Evolutionary conservation across 768 basidiomycete species (phyloP).

Genomic region (Tricholoma hemisulphureum): DNA sequence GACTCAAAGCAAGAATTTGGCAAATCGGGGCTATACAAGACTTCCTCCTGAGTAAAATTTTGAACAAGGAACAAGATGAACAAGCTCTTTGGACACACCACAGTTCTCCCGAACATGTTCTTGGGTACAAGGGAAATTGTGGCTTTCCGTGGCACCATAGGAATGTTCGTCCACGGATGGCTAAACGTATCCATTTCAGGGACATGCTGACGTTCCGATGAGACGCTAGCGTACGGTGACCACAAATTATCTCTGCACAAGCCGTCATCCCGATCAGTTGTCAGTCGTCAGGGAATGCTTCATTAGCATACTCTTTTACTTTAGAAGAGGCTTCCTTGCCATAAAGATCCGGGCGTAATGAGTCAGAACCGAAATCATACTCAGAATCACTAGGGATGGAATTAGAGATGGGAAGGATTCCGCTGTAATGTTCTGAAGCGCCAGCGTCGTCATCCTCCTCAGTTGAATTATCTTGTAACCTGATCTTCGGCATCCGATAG

Average conservation of each 20-base stretch:
- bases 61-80: not conserved
- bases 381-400: not conserved
- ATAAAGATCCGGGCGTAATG: not conserved
- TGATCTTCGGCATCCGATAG: not conserved
- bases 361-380: not conserved
- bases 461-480: not conserved
- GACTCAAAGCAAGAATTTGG: not conserved
- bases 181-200: not conserved
- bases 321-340: not conserved
- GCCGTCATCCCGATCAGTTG: not conserved
- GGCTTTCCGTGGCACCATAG: not conserved
- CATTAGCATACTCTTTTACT: not conserved
- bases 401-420: not conserved
- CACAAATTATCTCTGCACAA: not conserved
- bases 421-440: conserved; percentile 1
- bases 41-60: not conserved
- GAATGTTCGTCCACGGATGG: not conserved
- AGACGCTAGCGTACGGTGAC: not conserved
- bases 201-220: not conserved
- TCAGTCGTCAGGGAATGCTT: not conserved
- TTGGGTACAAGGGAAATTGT: not conserved
- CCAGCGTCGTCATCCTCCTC: conserved; percentile 10
- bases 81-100: not conserved
- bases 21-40: not conserved
- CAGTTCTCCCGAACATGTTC: not conserved